Evolutionary conservation across 305 asterid species (phyloP).

Genomic region (Ajuga reptans): DNA sequence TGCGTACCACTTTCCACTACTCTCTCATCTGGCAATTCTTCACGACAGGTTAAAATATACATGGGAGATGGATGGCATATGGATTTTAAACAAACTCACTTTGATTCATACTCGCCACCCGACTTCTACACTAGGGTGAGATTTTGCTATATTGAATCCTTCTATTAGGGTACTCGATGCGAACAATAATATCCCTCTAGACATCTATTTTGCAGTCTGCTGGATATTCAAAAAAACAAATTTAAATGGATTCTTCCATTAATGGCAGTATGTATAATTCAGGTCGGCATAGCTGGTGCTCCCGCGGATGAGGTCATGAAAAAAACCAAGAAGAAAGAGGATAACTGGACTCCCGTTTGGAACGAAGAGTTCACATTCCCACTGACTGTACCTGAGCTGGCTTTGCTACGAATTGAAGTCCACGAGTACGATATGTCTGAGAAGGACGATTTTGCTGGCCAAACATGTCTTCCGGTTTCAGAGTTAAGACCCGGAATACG

Average conservation of each 20-base stretch:
- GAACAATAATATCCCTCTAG: too few species aligned
- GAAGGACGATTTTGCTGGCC: constrained; percentile 84
- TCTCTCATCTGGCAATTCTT: constrained; percentile 6
- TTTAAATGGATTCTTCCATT: neutral
- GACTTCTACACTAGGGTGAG: constrained; percentile 83
- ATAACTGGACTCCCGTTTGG: constrained; percentile 75
- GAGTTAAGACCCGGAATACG: constrained; percentile 70
- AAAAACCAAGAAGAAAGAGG: constrained; percentile 51
- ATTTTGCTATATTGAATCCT: too few species aligned
- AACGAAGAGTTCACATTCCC: constrained; percentile 66
- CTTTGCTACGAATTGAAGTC: constrained; percentile 65
- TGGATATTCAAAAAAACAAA: too few species aligned
- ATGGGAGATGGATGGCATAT: constrained; percentile 89
- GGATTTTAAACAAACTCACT: constrained; percentile 80
- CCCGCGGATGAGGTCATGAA: constrained; percentile 57
- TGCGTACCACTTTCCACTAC: neutral
- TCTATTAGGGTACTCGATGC: too few species aligned
- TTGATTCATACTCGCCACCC: constrained; percentile 71
- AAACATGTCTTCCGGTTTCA: constrained; percentile 60
- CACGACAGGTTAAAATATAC: constrained; percentile 61
- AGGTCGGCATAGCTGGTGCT: constrained; percentile 80
- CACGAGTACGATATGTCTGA: constrained; percentile 65
- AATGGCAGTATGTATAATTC: constrained; percentile 2
- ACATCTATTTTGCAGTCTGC: too few species aligned
- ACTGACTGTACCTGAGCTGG: constrained; percentile 73